phyloP scores from a whole-genome alignment of 2,329 filamentous ascomycete species.

The Cladosporium austrohemisphaericum region DNA sequence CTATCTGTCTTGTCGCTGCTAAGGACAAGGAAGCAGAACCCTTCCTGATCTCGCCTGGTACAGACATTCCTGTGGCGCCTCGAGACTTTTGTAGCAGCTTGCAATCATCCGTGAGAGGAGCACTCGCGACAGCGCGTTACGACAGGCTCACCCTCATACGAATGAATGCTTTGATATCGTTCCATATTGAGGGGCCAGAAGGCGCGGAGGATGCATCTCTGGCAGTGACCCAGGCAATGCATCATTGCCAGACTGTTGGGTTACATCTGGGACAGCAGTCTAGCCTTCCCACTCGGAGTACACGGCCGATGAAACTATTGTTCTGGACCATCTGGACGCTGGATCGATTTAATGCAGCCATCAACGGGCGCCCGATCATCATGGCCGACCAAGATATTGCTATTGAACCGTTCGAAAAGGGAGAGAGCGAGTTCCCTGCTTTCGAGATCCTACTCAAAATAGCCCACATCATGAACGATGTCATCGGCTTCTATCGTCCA shows the following conservation, averaged over 20 bases:
- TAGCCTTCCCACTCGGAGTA: slow-evolving; percentile 22
- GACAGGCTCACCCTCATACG: slow-evolving; percentile 47
- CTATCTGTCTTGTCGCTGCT: slow-evolving; percentile 47
- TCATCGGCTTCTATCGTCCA: slow-evolving; percentile 48
- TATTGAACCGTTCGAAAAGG: slow-evolving; percentile 39
- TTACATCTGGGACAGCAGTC: slow-evolving; percentile 40
- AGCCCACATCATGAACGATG: slow-evolving; percentile 43
- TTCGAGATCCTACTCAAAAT: slow-evolving; percentile 48
- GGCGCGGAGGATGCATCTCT: slow-evolving; percentile 46
- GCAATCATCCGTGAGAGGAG: slow-evolving; percentile 41
- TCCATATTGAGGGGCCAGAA: slow-evolving; percentile 47
- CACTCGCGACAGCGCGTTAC: slow-evolving; percentile 40
- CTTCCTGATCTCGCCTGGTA: slow-evolving; percentile 30
- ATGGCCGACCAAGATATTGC: slow-evolving; percentile 49
- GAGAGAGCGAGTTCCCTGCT: slow-evolving; percentile 43
- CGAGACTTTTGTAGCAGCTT: slow-evolving; percentile 44
- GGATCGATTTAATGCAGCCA: slow-evolving; percentile 46
- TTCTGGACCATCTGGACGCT: slow-evolving; percentile 51
- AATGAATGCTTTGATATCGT: slow-evolving; percentile 44
- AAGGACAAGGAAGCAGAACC: slow-evolving; percentile 44
- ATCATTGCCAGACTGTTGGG: slow-evolving; percentile 48
- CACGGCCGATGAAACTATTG: slow-evolving; percentile 40
- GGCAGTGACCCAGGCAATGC: slow-evolving; percentile 47
- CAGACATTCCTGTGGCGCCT: slow-evolving; percentile 38
- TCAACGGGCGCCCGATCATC: slow-evolving; percentile 45